Evolutionary conservation across 2,329 filamentous ascomycete species (phyloP), one percentile per base, ranked within the genome.

Genomic region (Chrysosporium queenslandicum): DNA sequence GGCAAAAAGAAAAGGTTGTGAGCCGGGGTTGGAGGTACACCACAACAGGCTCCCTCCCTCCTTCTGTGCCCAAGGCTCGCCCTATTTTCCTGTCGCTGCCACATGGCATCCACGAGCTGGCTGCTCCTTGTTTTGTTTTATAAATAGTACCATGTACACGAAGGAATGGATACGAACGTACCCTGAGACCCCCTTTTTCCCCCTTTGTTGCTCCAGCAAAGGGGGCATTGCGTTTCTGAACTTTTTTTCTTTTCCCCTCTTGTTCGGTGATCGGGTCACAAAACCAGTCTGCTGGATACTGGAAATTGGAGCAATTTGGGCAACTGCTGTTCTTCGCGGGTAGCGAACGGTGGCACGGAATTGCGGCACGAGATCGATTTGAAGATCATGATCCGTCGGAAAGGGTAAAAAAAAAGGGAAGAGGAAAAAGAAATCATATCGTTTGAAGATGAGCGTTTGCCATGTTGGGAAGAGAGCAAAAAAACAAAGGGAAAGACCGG

Each of bases 91-190:
- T 34, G 14, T 34, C 14, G 20, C 39, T 42, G 48, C 48, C 48
- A 51, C 48, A 51, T 51, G 48, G 48, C 48, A 43, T 37, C 48
- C 48, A 51, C 48, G 48, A 50, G 48, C 36, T 18, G 2, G 4
- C 11, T 6, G 3, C 41, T 43, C 21, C 3, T 25, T 39, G 6
- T 18, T 34, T 6, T 34, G 7, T 14, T 41, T 41, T 23, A 41
- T 41, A 23, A 23, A 25, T 41, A 41, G 39, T 16, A 36, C n/a
- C n/a, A n/a, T n/a, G n/a, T n/a, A 36, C 14, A 36, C 7, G 5
- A 29, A 29, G 27, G 32, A 12, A n/a, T 20, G 39, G 39, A 36
- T n/a, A 20, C 11, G 14, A 36, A 36, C 9, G 32, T 36, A 12
- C 32, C 32, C 11, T 20, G 36, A 39, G 36, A 39, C n/a, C n/a